Base-by-base conservation (phyloP, 176 grass and related monocot species). In the Chrysopogon serrulatus region DNA sequence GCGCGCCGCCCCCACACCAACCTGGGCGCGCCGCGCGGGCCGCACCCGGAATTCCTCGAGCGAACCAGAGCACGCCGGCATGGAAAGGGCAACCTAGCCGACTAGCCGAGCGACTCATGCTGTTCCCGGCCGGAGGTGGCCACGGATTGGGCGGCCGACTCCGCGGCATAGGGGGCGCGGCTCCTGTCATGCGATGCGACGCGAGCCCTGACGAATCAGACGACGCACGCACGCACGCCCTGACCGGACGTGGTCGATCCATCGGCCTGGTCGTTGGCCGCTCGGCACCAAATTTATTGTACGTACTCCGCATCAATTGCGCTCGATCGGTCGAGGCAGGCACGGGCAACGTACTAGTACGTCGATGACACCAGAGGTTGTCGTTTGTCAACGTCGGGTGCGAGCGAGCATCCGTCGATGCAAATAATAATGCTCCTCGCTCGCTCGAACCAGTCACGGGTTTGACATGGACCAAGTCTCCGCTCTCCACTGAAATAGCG, bases 231-330 rank as follows among this genome's bases (percentile, higher is more conserved):
- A 26, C 54, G 54, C 10, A 26, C 34, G 49, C n/a, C n/a, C 16
- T 34, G 77, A 65, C 40, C 61, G 11, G 60, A 45, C 77, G 45
- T 14, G 77, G 77, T 79, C 76, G n/a, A n/a, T n/a, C n/a, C n/a
- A n/a, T n/a, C n/a, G 40, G 2, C 39, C 1, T 4, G 40, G 40
- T 7, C 30, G 77, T 79, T 48, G 62, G 77, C 42, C 41, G 77
- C 15, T 49, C 61, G 5, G 60, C 41, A 19, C 61, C 39, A 28
- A 42, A 23, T 40, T 26, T 28, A n/a, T n/a, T n/a, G n/a, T n/a
- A n/a, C n/a, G n/a, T n/a, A 60, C 24, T 61, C 36, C 40, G 75
- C 57, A 44, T 63, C 76, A 78, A 78, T 78, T 78, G 75, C 75
- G 56, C 1, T 9, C 23, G 6, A 16, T 21, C 49, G 53, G 2